Percentiles rank a stretch among this genome's conserved stretches.
Evolutionary conservation across 352 stramenopile species (phyloP).

Genomic region (Vaucheria bursata): DNA sequence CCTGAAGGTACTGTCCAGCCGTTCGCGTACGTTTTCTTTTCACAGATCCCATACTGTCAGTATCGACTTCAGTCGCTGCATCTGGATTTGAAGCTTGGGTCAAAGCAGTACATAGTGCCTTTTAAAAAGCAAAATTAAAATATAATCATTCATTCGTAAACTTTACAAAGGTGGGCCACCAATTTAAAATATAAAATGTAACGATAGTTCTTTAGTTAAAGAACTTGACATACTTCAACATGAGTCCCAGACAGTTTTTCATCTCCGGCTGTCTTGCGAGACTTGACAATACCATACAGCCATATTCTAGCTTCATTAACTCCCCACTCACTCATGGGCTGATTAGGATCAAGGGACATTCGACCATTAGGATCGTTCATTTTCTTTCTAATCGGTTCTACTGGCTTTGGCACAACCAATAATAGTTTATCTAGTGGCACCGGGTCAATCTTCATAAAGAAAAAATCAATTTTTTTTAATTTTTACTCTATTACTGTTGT

Average conservation of each 20-base stretch:
- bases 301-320: constrained; percentile 24
- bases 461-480: no score
- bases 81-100: constrained; percentile 8
- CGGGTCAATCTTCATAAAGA: no score
- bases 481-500: no score
- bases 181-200: no score
- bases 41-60: background rate
- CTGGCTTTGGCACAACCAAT: no score
- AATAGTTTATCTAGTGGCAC: no score
- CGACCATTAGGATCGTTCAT: no score
- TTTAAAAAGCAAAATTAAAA: no score
- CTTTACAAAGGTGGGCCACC: no score
- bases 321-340: constrained; percentile 23
- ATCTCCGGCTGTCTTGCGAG: background rate
- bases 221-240: background rate
- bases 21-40: constrained; percentile 31
- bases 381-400: no score
- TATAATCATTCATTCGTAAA: no score
- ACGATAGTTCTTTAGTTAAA: no score
- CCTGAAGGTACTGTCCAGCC: constrained; percentile 26
- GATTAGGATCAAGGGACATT: constrained; percentile 6
- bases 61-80: background rate
- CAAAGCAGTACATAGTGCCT: constrained; percentile 23
- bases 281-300: constrained; percentile 6
- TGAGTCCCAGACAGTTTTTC: background rate